Evolutionary conservation across 1,284 basidiomycete genomes (phyloP).

Genomic region (Vanrija sp.): DNA sequence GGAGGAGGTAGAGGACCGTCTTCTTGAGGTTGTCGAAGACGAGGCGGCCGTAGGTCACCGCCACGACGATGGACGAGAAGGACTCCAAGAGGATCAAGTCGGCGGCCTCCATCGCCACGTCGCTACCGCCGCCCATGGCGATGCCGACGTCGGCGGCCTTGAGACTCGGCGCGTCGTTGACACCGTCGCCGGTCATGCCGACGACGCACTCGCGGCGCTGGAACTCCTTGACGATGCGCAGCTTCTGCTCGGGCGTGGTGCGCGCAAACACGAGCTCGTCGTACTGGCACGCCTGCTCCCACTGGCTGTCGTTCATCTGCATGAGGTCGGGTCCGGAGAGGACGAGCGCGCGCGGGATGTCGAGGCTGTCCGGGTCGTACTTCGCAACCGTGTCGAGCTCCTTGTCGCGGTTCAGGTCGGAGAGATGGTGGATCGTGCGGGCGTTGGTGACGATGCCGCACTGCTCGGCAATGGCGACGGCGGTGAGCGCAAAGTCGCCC

Average conservation of each 20-base stretch:
- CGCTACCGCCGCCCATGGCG: slow-evolving; percentile 52
- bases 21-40: slow-evolving; percentile 66
- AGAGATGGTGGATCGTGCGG: slow-evolving; percentile 35
- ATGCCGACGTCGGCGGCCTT: slow-evolving; percentile 55
- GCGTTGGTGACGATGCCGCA: slow-evolving; percentile 59
- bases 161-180: slow-evolving; percentile 62
- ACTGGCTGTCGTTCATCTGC: slow-evolving; percentile 53
- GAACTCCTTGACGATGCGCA: slow-evolving; percentile 63
- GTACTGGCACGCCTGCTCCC: slow-evolving; percentile 57
- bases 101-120: slow-evolving; percentile 50
- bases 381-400: slow-evolving; percentile 15
- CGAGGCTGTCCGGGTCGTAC: slow-evolving; percentile 23
- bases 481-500: slow-evolving; percentile 56
- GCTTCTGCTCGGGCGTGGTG: slow-evolving; percentile 68
- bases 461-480: slow-evolving; percentile 58
- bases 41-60: slow-evolving; percentile 58
- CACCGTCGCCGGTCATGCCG: slow-evolving; percentile 62
- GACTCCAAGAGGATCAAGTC: slow-evolving; percentile 46
- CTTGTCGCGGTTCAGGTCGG: slow-evolving; percentile 42
- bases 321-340: slow-evolving; percentile 57
- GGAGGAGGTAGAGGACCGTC: slow-evolving; percentile 48
- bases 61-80: slow-evolving; percentile 50
- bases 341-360: slow-evolving; percentile 47
- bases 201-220: slow-evolving; percentile 57
- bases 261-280: slow-evolving; percentile 69